Conservation (phyloP, 345 rosid genomes). For the Mercurialis annua region DNA sequence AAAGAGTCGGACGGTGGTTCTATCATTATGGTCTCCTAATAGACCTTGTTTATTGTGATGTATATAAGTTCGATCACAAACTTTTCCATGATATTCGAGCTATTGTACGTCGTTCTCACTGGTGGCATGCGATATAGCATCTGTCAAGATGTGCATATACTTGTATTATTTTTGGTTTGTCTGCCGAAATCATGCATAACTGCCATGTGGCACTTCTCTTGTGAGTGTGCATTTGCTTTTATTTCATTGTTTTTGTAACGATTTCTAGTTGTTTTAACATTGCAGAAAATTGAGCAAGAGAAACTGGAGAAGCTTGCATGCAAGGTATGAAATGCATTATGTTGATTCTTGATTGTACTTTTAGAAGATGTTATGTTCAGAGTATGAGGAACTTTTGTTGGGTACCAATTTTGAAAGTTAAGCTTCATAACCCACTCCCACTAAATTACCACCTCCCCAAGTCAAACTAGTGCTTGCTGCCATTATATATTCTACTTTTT, state of each 20-base stretch:
- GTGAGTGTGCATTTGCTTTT: background rate
- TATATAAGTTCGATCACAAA: too few relatives aligned
- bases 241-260: background rate
- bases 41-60: too few relatives aligned
- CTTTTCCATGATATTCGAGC: too few relatives aligned
- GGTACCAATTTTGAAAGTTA: background rate
- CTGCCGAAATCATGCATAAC: background rate
- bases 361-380: background rate
- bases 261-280: constrained; percentile 10
- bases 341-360: constrained; percentile 1
- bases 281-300: constrained; percentile 89
- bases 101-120: too few relatives aligned
- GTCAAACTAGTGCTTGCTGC: too few relatives aligned
- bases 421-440: too few relatives aligned
- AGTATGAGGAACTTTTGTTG: background rate
- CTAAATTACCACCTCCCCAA: too few relatives aligned
- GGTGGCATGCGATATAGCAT: background rate
- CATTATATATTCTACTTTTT: too few relatives aligned
- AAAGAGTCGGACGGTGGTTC: background rate
- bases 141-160: background rate
- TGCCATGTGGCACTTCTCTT: background rate
- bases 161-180: background rate
- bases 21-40: background rate
- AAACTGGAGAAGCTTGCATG: constrained; percentile 86
- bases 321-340: constrained; percentile 47